Evolutionary conservation across 805 yeast species (phyloP).

Genomic region (Yamadazyma paraphyllophila): DNA sequence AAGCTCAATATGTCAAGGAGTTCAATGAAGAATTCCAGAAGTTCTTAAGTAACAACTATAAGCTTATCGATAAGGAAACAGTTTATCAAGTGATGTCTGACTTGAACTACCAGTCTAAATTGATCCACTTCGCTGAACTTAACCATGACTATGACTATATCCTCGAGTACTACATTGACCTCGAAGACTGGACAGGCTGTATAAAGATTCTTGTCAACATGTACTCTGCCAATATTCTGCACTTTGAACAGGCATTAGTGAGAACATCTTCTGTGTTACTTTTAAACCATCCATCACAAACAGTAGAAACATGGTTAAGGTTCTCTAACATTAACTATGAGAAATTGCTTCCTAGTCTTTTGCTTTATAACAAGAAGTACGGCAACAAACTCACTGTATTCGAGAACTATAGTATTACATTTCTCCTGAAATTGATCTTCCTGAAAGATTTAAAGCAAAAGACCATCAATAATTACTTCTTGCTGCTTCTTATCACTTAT

Average conservation of each 20-base stretch:
- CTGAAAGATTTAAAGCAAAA: conserved; percentile 39
- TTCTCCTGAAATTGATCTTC: conserved; percentile 50
- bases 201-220: conserved; percentile 53
- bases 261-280: conserved; percentile 67
- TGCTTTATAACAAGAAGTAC: conserved; percentile 58
- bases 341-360: conserved; percentile 70
- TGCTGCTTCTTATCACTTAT: conserved; percentile 61
- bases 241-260: conserved; percentile 46
- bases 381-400: conserved; percentile 32
- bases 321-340: conserved; percentile 53
- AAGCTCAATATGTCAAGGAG: conserved; percentile 7
- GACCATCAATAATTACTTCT: conserved; percentile 65
- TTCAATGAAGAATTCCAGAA: conserved; percentile 29
- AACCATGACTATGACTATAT: conserved; percentile 70
- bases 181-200: conserved; percentile 73
- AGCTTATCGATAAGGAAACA: conserved; percentile 60
- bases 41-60: conserved; percentile 51
- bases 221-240: conserved; percentile 27
- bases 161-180: conserved; percentile 63
- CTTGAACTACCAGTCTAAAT: conserved; percentile 62
- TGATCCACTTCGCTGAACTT: conserved; percentile 65
- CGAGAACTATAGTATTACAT: conserved; percentile 65
- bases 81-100: conserved; percentile 68
- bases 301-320: conserved; percentile 78
- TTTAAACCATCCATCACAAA: conserved; percentile 62